These are phyloP conservation scores for Cercospora zeae-maydis DNA, from an alignment of 2,329 filamentous ascomycete species.

Conservation along the genomic window DNA sequence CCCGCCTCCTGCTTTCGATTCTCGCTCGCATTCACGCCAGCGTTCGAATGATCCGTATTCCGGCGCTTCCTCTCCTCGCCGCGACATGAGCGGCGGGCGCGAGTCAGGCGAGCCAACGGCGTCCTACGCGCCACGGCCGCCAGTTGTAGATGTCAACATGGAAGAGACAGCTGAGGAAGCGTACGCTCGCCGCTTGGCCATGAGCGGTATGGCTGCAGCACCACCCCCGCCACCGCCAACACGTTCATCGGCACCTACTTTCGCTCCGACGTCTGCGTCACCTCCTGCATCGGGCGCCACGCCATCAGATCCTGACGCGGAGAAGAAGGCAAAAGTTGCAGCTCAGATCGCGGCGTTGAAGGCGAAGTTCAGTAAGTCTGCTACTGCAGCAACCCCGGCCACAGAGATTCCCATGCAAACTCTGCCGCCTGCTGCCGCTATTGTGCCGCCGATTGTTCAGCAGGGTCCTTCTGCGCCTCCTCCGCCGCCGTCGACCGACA, in stretches of 20 bases:
- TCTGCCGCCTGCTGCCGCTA: not conserved
- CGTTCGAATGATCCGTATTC: conserved; percentile 8
- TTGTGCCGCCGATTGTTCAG: not conserved
- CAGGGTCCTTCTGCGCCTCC: not conserved
- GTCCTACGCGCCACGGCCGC: conserved; percentile 46
- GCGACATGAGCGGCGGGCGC: not conserved
- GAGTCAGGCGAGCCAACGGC: conserved; percentile 1
- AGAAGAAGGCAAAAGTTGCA: conserved; percentile 23
- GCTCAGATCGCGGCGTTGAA: conserved; percentile 28
- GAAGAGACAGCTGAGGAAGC: conserved; percentile 67
- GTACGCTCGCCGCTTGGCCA: conserved; percentile 59
- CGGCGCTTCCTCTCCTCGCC: conserved; percentile 11
- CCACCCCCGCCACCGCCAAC: conserved; percentile 15
- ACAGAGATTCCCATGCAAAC: not conserved
- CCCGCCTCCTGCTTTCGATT: conserved; percentile 23
- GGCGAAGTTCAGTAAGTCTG: conserved; percentile 20
- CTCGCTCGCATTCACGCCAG: conserved; percentile 1
- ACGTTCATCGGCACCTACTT: not conserved
- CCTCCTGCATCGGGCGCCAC: conserved; percentile 17
- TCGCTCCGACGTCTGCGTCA: conserved; percentile 15
- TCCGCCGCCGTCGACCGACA: not conserved
- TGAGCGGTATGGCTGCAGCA: conserved; percentile 45
- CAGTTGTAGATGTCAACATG: conserved; percentile 43
- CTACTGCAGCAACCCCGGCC: not conserved
- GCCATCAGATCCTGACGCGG: conserved; percentile 15